Base-by-base conservation (phyloP, 148 eudicot species). In the Limonium bicolor region DNA sequence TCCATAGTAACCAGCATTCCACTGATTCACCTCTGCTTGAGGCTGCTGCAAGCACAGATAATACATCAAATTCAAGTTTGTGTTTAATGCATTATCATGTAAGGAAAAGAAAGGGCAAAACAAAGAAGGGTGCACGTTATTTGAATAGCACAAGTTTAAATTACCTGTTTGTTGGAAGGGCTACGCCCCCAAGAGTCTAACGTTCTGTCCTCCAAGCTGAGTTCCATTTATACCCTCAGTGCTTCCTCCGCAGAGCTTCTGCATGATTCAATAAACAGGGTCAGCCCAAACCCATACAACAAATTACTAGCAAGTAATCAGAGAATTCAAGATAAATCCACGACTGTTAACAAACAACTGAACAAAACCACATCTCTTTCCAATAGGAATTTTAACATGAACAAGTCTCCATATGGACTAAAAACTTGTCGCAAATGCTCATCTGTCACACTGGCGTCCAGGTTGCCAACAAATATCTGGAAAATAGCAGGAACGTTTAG, bases 151-250 rank as follows among this genome's bases (percentile, higher is more conserved):
- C n/a, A 7, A 29, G 13, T 6, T 18, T 47, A 48, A 48, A 24
- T 28, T 6, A 82, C 94, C 83, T 72, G 86, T 50, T 72, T 78
- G 72, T 74, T 88, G 29, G 92, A 65, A 46, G 90, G 86, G 62
- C 73, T 83, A 48, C 90, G 97, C 21, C 97, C 97, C 97, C 97
- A 88, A 17, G 97, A 88, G 94, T 41, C 97, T 68, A 52, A 88
- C 63, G 41, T 56, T 83, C 32, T 86, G 84, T 15, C 92, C 94
- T 46, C 83, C 95, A 58, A 88, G 55, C 46, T 67, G 92, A 20
- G 71, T 69, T 37, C 94, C 94, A 56, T 73, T 74, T 58, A 88
- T 35, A 32, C 46, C 50, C 64, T 52, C 32, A 88, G 45, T 19
- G 97, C 94, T 68, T 72, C 86, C 61, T 88, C 97, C 13, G 97